A percentile compares a stretch with the other conserved stretches of the same genome.
Evolutionary conservation across 2,329 filamentous ascomycete species (phyloP).

Genomic region (Lachnellula subtilissima): DNA sequence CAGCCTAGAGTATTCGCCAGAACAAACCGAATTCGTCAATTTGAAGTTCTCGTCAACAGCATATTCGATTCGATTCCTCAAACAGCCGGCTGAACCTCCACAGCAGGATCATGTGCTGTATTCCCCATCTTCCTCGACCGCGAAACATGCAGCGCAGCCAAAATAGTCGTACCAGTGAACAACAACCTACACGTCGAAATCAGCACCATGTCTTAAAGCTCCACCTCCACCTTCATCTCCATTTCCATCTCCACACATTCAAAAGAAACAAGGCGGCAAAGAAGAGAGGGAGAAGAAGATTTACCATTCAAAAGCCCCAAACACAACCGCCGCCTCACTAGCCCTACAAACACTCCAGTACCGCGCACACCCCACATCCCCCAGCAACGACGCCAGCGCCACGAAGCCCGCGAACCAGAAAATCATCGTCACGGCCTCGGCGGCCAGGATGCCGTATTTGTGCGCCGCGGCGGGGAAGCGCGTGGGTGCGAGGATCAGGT

Average conservation of each 20-base stretch:
- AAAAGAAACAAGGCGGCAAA: neutral
- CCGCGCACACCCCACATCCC: conserved; percentile 49
- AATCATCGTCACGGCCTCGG: conserved; percentile 70
- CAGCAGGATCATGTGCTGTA: conserved; percentile 17
- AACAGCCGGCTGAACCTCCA: conserved; percentile 9
- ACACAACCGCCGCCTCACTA: conserved; percentile 38
- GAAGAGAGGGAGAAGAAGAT: conserved; percentile 6
- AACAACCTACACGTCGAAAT: conserved; percentile 37
- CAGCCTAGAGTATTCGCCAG: no score
- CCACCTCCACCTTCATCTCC: no score
- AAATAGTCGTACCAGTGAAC: conserved; percentile 45
- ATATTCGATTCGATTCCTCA: no score
- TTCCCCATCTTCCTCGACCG: conserved; percentile 29
- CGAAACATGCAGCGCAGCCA: conserved; percentile 44
- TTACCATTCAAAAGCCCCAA: conserved; percentile 45
- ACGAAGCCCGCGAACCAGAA: conserved; percentile 91
- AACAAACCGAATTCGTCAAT: no score
- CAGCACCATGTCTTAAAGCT: neutral
- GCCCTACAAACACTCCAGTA: conserved; percentile 29
- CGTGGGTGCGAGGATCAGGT: conserved; percentile 63
- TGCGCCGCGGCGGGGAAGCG: conserved; percentile 59
- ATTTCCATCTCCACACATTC: no score
- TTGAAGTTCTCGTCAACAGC: no score
- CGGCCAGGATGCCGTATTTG: conserved; percentile 57
- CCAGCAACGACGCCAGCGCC: conserved; percentile 64